These are phyloP conservation scores for Meira miltonrushii DNA, from an alignment of 1,284 basidiomycete genomes.

Conservation along the genomic window DNA sequence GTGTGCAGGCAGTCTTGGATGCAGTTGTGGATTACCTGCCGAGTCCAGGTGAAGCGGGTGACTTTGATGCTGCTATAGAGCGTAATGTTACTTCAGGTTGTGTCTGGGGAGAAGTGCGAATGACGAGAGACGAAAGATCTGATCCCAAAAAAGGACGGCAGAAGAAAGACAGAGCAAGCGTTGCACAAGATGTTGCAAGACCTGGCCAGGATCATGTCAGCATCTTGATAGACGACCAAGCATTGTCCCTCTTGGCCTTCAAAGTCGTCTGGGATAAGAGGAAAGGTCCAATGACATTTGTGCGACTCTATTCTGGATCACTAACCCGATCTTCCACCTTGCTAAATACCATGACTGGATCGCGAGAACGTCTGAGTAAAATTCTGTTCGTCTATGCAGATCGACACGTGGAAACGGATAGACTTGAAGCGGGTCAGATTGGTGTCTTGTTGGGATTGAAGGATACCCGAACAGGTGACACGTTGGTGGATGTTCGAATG, in stretches of 20 bases:
- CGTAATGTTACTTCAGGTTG: not conserved
- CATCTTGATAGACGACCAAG: constrained; percentile 18
- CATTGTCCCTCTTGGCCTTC: constrained; percentile 63
- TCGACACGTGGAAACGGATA: constrained; percentile 72
- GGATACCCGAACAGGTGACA: constrained; percentile 81
- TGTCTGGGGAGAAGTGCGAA: not conserved
- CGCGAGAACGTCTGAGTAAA: constrained; percentile 69
- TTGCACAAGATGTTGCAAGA: constrained; percentile 48
- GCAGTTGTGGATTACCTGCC: constrained; percentile 75
- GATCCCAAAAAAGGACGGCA: constrained; percentile 1
- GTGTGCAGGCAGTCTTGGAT: constrained; percentile 73
- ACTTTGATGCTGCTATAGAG: not conserved
- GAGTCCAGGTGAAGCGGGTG: constrained; percentile 58
- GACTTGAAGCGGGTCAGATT: constrained; percentile 72
- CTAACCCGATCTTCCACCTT: constrained; percentile 62
- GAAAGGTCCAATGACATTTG: constrained; percentile 83
- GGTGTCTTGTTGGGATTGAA: constrained; percentile 77
- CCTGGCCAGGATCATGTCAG: constrained; percentile 45
- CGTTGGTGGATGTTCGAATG: constrained; percentile 56
- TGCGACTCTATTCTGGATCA: constrained; percentile 76
- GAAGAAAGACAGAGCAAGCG: not conserved
- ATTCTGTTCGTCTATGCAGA: constrained; percentile 75
- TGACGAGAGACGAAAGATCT: too few species aligned
- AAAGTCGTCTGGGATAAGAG: constrained; percentile 80
- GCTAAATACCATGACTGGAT: constrained; percentile 65